Evolutionary conservation across 495 filamentous ascomycete genomes (phyloP), one percentile per base, ranked within the genome.

Genomic region (Jackrogersella multiformis): DNA sequence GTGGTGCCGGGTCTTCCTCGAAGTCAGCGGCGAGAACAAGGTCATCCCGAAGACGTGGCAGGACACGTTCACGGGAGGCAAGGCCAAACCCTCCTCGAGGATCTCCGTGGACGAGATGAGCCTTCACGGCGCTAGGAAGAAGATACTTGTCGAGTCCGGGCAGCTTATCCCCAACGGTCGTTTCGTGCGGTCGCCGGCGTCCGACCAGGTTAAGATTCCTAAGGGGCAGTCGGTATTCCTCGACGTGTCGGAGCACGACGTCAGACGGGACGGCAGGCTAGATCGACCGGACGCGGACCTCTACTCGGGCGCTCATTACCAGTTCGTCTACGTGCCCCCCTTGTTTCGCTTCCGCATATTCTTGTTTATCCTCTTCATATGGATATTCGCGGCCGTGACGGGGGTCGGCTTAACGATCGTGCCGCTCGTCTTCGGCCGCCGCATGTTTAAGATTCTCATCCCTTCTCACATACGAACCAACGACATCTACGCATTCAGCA

Each of bases 401-500:
- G 95, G 95, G n/a, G 86, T 97, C 67, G 86, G 88, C 69, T 85
- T 91, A 61, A 97, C 96, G 13, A 87, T 98, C 74, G 78, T 89
- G 0, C 96, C 95, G 1, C 82, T 99, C 9, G 78, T 95, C 8
- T 86, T 97, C 73, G 95, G 95, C 13, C 90, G 95, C 13, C 81
- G 78, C 56, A 81, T 97, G 54, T 89, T 97, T 71, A 82, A 87
- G 23, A 75, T 80, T 6, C 79, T 90, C 15, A 85, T 95, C 45
- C 89, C 91, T 13, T 73, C 78, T 15, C 81, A 89, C 41, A 81
- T 90, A 35, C 86, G 88, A 16, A 88, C 92, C 73, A 98, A 97
- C 75, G 95, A 99, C 74, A 89, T 99, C 34, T 98, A 99, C 74
- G 94, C 96, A 9, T 96, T 97, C 76, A 95, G 92, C 46, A 86